phyloP scores from a whole-genome alignment of 2,329 filamentous ascomycete species.

The Tympanopsis confertula region DNA sequence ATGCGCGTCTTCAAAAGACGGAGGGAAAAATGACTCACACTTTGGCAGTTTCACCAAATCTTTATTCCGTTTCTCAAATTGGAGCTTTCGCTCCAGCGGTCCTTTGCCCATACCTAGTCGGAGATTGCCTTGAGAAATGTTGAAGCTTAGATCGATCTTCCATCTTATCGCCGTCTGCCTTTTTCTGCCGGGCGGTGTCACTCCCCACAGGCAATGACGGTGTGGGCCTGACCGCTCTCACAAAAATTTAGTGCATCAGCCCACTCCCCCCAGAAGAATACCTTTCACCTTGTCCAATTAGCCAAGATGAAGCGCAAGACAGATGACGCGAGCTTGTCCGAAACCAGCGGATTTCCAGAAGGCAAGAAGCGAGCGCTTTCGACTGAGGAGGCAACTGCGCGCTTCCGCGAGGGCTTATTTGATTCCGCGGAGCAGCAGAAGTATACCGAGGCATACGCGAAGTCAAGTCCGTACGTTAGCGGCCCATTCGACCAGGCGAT shows the following conservation, averaged over 20 bases:
- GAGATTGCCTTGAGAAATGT: too few species aligned
- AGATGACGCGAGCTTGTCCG: neutral
- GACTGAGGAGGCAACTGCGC: neutral
- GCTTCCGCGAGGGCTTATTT: neutral
- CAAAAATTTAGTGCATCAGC: too few species aligned
- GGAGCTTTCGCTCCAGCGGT: neutral
- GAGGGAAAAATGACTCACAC: neutral
- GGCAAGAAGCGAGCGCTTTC: neutral
- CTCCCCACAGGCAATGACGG: too few species aligned
- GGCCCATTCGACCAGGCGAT: neutral
- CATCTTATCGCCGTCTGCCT: too few species aligned
- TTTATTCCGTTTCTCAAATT: neutral
- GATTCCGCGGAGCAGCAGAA: neutral
- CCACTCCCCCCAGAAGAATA: too few species aligned
- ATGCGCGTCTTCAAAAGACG: neutral
- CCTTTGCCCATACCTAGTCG: neutral
- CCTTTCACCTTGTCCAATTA: too few species aligned
- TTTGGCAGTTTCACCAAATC: neutral
- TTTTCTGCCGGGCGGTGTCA: too few species aligned
- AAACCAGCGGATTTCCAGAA: neutral
- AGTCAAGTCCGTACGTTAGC: neutral
- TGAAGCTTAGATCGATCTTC: too few species aligned
- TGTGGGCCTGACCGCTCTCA: too few species aligned
- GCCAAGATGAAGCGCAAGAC: constrained; percentile 1
- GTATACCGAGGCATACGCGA: neutral